Conservation (phyloP, 768 basidiomycete species). For the Crepidotus variabilis region DNA sequence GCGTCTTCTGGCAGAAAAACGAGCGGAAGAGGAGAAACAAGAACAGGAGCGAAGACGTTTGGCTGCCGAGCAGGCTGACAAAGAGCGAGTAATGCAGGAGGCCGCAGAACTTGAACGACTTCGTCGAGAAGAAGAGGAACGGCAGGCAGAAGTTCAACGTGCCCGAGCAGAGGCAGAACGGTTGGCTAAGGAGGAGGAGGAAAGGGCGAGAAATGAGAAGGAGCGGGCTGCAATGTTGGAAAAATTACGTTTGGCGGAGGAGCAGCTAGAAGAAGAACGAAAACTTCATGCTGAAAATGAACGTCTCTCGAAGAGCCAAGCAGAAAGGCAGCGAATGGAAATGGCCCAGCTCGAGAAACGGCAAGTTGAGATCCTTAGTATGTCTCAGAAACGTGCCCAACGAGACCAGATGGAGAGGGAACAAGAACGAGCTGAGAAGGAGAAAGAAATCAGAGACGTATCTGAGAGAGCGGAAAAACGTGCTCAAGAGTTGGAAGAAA, state of each 20-base stretch:
- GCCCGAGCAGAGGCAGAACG: conserved; percentile 18
- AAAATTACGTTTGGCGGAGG: conserved; percentile 28
- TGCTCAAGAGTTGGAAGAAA: conserved; percentile 3
- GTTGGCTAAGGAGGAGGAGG: conserved; percentile 27
- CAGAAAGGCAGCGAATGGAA: conserved; percentile 18
- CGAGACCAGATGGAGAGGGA: conserved; percentile 10
- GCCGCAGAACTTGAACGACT: conserved; percentile 20
- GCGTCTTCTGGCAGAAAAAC: conserved; percentile 23
- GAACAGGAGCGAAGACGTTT: conserved; percentile 24
- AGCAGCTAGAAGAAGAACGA: conserved; percentile 28
- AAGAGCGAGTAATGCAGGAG: conserved; percentile 22
- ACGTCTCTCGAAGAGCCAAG: conserved; percentile 16
- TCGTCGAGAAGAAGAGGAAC: conserved; percentile 20
- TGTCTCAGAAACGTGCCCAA: conserved; percentile 19
- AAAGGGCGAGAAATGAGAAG: conserved; percentile 26
- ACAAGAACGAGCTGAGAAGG: conserved; percentile 6
- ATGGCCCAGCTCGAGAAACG: conserved; percentile 21
- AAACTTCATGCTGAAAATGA: conserved; percentile 24
- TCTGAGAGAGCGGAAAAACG: conserved; percentile 9
- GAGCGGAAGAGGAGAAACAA: conserved; percentile 25
- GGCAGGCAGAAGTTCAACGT: conserved; percentile 12
- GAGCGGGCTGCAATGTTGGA: conserved; percentile 30
- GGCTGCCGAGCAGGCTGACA: conserved; percentile 23
- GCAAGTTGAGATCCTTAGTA: conserved; percentile 17
- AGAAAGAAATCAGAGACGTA: conserved; percentile 5